phyloP scores from a whole-genome alignment of 768 basidiomycete species.

The Lentinula lateritia region DNA sequence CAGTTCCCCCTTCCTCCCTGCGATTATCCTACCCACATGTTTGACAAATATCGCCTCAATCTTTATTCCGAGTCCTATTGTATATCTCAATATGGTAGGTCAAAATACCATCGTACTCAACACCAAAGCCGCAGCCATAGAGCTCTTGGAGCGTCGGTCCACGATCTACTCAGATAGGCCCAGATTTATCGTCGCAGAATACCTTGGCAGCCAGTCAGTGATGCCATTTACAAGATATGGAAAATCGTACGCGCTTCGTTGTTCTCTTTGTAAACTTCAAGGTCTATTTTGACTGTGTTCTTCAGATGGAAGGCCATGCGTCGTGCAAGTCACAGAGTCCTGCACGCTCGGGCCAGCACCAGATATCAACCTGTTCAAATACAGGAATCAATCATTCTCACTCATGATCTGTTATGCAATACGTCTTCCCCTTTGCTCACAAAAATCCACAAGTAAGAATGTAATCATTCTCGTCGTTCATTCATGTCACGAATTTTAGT shows the following conservation, averaged over 20 bases:
- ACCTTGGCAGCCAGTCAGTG: background rate
- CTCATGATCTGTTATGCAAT: background rate
- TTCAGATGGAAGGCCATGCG: slow-evolving; percentile 5
- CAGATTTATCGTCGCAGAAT: background rate
- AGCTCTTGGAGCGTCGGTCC: slow-evolving; percentile 1
- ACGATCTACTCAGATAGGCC: slow-evolving; percentile 2
- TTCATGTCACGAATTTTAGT: background rate
- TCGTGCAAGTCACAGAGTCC: background rate
- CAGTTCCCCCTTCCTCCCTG: background rate
- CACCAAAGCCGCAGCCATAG: background rate
- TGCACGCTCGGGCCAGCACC: background rate
- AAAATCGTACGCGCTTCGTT: background rate
- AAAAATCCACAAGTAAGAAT: background rate
- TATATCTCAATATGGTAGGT: slow-evolving; percentile 1
- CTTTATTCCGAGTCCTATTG: background rate
- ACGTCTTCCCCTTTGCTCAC: background rate
- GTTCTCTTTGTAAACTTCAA: background rate
- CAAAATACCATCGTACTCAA: slow-evolving; percentile 5
- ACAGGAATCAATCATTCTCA: background rate
- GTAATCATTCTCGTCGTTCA: background rate
- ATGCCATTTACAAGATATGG: slow-evolving; percentile 5
- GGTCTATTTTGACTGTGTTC: background rate
- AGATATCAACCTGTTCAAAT: slow-evolving; percentile 1
- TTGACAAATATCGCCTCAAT: background rate
- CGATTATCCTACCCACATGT: too few relatives aligned